Evolutionary conservation across 805 yeast genomes (phyloP), one percentile per base, ranked within the genome.

Genomic region (Lipomyces starkeyi): DNA sequence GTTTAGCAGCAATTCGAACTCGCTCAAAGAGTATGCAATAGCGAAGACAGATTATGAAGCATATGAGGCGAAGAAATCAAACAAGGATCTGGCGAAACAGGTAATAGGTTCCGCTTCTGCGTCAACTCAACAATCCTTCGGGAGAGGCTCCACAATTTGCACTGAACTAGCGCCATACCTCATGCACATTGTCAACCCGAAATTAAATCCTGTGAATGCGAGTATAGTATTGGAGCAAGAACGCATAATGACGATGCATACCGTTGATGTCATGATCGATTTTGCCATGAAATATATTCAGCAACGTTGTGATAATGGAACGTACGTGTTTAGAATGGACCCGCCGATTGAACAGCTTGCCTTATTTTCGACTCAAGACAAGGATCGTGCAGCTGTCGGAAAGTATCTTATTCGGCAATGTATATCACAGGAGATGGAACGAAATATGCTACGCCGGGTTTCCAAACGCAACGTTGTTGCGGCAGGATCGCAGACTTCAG

Each of bases 1-100:
- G 63, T 93, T 90, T 78, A 85, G 64, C 55, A 63, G 62, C 37
- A n/a, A 34, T 14, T 20, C 43, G 55, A 68, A 68, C 47, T 55
- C 68, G 67, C 63, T 71, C 76, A 13, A 75, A 74, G 65, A 60
- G 32, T 49, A 61, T 58, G 72, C 68, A 22, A 66, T 54, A 54
- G 66, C 66, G 27, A 59, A 65, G 55, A 55, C 71, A 8, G 70
- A 70, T 40, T 69, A 70, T 29, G 62, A 66, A 53, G 70, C 68
- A 22, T 67, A 13, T 37, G 84, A 82, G 62, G 59, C 59, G 2
- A 69, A 59, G 8, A 75, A 75, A 58, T 65, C 71, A 22, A 80
- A 75, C 34, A 62, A 59, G n/a, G 80, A 79, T 56, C 71, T 83
- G 17, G 43, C 74, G 3, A 73, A 73, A 29, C 76, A 75, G 25